Base-by-base conservation (phyloP, 345 rosid species). In the Salix udensis region DNA sequence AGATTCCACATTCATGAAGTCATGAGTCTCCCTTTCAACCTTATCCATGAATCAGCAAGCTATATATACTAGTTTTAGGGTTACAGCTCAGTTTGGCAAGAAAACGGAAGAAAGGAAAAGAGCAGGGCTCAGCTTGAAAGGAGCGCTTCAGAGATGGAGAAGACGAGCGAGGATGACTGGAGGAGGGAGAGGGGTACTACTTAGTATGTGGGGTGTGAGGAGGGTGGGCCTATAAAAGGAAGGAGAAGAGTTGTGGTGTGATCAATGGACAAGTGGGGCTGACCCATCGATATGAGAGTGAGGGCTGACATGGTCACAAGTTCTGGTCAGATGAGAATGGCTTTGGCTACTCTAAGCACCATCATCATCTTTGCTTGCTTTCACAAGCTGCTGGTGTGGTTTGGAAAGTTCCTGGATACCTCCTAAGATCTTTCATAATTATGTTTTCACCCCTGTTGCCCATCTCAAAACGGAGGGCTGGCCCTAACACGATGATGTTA, bases 1-100 rank as follows among this genome's bases (percentile, higher is more conserved):
- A 53, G 87, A 86, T 60, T 84, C 89, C 7, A 86, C 89, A 76
- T 82, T 86, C 87, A 84, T 84, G 85, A 86, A 86, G 77, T 86
- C 89, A 6, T 53, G 89, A 36, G 85, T 84, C 77, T 86, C 87
- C 73, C 80, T 84, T 50, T 86, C 79, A 26, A 69, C 30, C 73
- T 77, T 84, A 24, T 84, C 87, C 87, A 85, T 85, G 16, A 67
- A 72, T n/a, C 8, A 48, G 40, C 6, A 6, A 52, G 16, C 40
- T 34, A 21, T 58, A n/a, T 58, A 9, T 9, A n/a, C 24, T 58
- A 58, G 14, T 58, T 58, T 9, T n/a, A 58, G 62, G 62, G 39
- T 13, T 6, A 7, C 24, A 12, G 52, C 15, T 28, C 39, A 36
- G 61, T 36, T 28, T 46, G 23, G 18, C 67, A 60, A 16, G 53